Conservation (phyloP, 2,329 filamentous ascomycete species). For the Ceratocystis colombiana region DNA sequence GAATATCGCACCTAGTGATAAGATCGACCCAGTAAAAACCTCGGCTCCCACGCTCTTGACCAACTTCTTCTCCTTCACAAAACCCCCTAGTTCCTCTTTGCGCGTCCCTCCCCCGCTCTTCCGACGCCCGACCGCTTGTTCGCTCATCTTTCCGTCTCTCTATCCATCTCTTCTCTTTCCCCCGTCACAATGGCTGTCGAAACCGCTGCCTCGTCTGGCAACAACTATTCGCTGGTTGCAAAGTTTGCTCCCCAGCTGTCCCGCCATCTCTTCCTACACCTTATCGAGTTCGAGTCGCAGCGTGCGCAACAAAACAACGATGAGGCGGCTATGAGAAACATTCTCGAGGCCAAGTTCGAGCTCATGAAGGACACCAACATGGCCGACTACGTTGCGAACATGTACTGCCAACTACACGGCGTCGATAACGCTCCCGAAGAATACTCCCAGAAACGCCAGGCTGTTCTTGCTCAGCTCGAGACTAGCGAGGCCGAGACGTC, state of each 20-base stretch:
- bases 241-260: conserved; percentile 88
- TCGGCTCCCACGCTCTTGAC: conserved; percentile 9
- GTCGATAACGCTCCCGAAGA: conserved; percentile 69
- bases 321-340: conserved; percentile 51
- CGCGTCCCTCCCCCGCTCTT: not conserved
- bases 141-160: not conserved
- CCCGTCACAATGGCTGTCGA: conserved; percentile 24
- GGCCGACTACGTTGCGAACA: conserved; percentile 90
- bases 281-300: conserved; percentile 82
- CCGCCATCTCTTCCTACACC: conserved; percentile 89
- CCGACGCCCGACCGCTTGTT: not conserved
- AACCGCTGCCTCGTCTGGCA: conserved; percentile 19
- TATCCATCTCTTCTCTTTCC: not conserved
- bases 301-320: conserved; percentile 67
- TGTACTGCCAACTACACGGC: conserved; percentile 82
- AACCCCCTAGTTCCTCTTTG: not conserved
- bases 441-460: conserved; percentile 79
- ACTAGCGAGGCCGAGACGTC: conserved; percentile 76
- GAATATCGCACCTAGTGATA: not conserved
- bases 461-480: conserved; percentile 73
- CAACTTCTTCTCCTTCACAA: not conserved
- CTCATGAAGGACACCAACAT: conserved; percentile 87
- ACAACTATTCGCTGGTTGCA: conserved; percentile 27
- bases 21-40: conserved; percentile 5
- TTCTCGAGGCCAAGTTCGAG: conserved; percentile 80